A percentile compares a stretch with the other conserved stretches of the same genome.
Evolutionary conservation across 164 flowering plant species (phyloP).

Genomic region (Tetracentron sinense): DNA sequence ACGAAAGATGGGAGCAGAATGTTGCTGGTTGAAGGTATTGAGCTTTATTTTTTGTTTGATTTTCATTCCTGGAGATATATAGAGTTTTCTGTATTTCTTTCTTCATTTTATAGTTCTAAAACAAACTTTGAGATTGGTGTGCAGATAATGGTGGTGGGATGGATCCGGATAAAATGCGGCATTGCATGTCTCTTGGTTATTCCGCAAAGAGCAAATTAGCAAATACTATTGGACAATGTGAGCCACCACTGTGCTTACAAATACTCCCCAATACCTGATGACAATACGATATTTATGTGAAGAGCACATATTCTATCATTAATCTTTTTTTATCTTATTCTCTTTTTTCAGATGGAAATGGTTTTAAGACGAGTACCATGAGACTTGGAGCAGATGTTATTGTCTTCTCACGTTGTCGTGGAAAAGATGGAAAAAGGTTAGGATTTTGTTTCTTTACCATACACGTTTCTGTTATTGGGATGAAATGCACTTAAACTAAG

Average conservation of each 20-base stretch:
- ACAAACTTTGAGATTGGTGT: too few species aligned
- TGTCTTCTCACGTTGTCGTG: constrained; percentile 78
- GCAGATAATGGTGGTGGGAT: constrained; percentile 79
- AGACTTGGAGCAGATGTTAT: constrained; percentile 98
- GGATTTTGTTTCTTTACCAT: neutral
- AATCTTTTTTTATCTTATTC: neutral
- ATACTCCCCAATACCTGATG: neutral
- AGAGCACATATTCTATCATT: neutral
- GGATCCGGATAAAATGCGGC: constrained; percentile 88
- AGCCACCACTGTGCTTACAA: constrained; percentile 9
- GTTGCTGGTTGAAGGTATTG: constrained; percentile 82
- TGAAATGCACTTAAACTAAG: too few species aligned
- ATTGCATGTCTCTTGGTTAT: constrained; percentile 96
- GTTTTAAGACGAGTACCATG: constrained; percentile 98
- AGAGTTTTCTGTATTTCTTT: neutral
- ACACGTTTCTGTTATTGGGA: neutral
- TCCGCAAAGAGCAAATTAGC: constrained; percentile 86
- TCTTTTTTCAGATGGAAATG: constrained; percentile 80
- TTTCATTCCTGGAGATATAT: neutral
- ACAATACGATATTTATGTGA: neutral
- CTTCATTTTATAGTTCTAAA: too few species aligned
- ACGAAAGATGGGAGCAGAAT: constrained; percentile 63
- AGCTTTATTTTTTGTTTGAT: neutral
- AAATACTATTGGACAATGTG: constrained; percentile 94
- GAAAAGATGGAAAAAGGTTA: constrained; percentile 70